Percentiles rank a stretch among this genome's conserved stretches.
Conservation (phyloP, 73 alveolate genomes). For the Paramecium caudatum region DNA sequence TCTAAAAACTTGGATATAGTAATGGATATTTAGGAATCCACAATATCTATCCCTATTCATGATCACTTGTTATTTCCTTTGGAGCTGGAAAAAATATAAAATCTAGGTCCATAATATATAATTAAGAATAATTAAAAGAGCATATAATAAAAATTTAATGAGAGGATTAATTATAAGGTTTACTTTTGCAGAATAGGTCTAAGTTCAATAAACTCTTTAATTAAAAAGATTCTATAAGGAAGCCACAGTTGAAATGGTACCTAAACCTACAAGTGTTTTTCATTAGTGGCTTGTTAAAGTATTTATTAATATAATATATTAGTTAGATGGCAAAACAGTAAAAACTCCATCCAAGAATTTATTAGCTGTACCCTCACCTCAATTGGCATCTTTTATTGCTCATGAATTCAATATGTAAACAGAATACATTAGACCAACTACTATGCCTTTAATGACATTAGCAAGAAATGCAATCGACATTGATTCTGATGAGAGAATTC, state of each 20-base stretch:
- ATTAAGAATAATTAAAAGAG: too few species aligned
- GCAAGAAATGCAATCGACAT: slow-evolving; percentile 67
- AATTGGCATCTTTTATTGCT: slow-evolving; percentile 66
- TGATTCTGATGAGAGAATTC: slow-evolving; percentile 61
- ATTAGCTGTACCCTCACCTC: slow-evolving; percentile 73
- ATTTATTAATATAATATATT: background rate
- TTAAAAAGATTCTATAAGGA: slow-evolving; percentile 43
- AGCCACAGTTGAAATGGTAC: slow-evolving; percentile 11
- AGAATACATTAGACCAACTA: slow-evolving; percentile 66
- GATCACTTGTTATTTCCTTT: slow-evolving; percentile 11
- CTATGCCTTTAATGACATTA: slow-evolving; percentile 68
- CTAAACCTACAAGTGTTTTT: background rate
- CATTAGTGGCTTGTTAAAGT: slow-evolving; percentile 58
- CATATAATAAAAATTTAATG: slow-evolving; percentile 9
- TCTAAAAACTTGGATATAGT: slow-evolving; percentile 7
- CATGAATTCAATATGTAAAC: slow-evolving; percentile 76
- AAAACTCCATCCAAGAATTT: slow-evolving; percentile 68
- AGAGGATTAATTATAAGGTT: slow-evolving; percentile 16
- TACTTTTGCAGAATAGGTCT: background rate
- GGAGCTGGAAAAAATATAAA: slow-evolving; percentile 49
- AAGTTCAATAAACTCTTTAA: background rate
- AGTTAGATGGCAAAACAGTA: slow-evolving; percentile 71
- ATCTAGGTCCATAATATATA: slow-evolving; percentile 19
- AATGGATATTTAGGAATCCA: slow-evolving; percentile 43
- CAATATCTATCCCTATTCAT: slow-evolving; percentile 1